Evolutionary conservation across 169 alveolate genomes (phyloP).

Genomic region (Eimeria mitis): DNA sequence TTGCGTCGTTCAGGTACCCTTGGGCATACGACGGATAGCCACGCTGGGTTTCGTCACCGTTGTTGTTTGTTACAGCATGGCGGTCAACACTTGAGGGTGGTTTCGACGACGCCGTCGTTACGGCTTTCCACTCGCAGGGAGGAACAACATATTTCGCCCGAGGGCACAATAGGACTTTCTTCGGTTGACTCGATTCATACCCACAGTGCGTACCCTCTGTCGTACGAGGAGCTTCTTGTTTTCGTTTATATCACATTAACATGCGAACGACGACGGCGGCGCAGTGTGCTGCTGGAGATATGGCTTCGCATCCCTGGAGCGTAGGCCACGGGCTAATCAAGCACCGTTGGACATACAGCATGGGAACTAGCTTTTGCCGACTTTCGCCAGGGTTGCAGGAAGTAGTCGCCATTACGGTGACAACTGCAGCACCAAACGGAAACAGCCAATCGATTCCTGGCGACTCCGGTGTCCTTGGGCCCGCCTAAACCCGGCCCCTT

Average conservation of each 20-base stretch:
- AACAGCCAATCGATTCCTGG: background rate
- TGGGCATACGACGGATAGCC: slow-evolving; percentile 73
- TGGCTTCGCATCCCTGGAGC: background rate
- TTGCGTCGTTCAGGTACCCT: slow-evolving; percentile 13
- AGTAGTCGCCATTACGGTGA: background rate
- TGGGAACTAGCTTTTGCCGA: background rate
- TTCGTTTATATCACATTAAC: background rate
- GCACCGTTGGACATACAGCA: background rate
- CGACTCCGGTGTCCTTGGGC: background rate
- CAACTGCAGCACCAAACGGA: background rate
- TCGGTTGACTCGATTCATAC: background rate
- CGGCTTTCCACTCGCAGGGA: background rate
- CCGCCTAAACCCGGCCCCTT: background rate
- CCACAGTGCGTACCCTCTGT: background rate
- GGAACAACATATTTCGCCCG: background rate
- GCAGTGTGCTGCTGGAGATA: background rate
- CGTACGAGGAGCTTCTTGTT: background rate
- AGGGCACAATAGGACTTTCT: background rate
- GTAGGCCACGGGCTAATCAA: background rate
- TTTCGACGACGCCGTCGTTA: background rate
- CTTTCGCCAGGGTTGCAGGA: background rate
- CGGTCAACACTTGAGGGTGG: background rate
- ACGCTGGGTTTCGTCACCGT: background rate
- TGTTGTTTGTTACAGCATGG: background rate
- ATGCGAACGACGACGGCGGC: background rate